Evolutionary conservation across 768 basidiomycete species (phyloP).

Genomic region (Pleurotus eryngii): DNA sequence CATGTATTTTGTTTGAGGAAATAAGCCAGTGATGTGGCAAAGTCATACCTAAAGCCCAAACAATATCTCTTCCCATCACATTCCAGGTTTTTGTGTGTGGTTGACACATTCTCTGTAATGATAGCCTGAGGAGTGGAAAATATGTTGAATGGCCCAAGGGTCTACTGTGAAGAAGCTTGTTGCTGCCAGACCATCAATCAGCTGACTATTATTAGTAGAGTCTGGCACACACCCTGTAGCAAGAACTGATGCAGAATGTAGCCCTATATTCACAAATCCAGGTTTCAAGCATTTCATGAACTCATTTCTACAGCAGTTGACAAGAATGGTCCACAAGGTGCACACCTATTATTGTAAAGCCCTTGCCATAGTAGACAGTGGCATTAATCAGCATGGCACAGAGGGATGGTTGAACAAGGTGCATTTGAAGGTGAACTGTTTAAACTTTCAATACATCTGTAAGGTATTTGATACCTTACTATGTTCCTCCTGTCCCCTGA

Average conservation of each 20-base stretch:
- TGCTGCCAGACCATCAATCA: slow-evolving; percentile 12
- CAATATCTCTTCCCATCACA: slow-evolving; percentile 22
- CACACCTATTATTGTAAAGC: no score
- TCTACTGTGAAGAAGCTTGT: slow-evolving; percentile 29
- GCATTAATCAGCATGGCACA: no score
- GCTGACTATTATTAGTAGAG: not conserved
- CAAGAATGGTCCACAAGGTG: no score
- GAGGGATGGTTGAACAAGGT: no score
- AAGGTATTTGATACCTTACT: no score
- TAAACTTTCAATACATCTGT: no score
- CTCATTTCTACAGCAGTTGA: no score
- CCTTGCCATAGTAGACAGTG: no score
- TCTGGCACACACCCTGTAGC: not conserved
- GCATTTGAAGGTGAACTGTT: no score
- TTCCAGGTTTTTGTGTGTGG: slow-evolving; percentile 15
- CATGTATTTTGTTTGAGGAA: no score
- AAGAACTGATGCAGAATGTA: slow-evolving; percentile 16
- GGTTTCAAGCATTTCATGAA: no score
- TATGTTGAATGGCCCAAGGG: slow-evolving; percentile 28
- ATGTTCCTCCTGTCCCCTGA: no score
- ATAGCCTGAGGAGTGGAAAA: slow-evolving; percentile 29
- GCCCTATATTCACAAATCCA: slow-evolving; percentile 24
- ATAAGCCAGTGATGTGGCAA: not conserved
- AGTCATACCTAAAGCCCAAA: slow-evolving; percentile 24
- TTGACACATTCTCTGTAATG: slow-evolving; percentile 21